Percentiles rank a stretch among this genome's conserved stretches.
Evolutionary conservation across 176 grass and related monocot genomes (phyloP).

Genomic region (Oryza officinalis): DNA sequence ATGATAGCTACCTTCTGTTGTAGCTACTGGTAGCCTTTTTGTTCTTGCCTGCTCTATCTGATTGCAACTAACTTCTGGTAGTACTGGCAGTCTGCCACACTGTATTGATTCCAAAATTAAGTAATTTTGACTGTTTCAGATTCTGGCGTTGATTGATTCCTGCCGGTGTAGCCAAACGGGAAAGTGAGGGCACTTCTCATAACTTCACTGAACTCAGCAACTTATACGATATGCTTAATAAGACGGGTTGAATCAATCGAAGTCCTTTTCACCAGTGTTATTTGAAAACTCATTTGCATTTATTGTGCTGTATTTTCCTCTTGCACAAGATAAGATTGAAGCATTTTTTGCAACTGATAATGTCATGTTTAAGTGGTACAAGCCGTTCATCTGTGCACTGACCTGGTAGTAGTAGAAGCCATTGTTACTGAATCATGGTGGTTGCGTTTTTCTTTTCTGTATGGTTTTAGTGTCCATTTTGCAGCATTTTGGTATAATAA

Average conservation of each 20-base stretch:
- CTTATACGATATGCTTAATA: neutral
- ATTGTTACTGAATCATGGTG: neutral
- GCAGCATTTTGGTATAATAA: neutral
- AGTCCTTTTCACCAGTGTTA: neutral
- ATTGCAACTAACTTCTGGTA: constrained; percentile 17
- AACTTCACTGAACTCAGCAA: neutral
- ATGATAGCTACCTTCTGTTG: constrained; percentile 14
- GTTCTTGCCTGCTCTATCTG: constrained; percentile 11
- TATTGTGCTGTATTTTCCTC: neutral
- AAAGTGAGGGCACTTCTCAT: neutral
- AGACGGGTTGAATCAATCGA: neutral
- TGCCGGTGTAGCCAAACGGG: neutral
- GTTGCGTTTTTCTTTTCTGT: neutral
- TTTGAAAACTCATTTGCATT: neutral
- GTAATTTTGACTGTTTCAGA: neutral
- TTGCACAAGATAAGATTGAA: neutral
- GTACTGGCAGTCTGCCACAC: neutral
- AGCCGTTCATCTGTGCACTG: neutral
- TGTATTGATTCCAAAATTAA: neutral
- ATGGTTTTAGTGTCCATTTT: neutral
- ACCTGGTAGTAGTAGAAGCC: neutral
- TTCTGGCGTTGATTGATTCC: constrained; percentile 4
- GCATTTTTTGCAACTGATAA: neutral
- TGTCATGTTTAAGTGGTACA: neutral
- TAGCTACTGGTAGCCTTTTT: constrained; percentile 11